Conservation (phyloP, 2,329 filamentous ascomycete genomes). For the Fusarium sp. region DNA sequence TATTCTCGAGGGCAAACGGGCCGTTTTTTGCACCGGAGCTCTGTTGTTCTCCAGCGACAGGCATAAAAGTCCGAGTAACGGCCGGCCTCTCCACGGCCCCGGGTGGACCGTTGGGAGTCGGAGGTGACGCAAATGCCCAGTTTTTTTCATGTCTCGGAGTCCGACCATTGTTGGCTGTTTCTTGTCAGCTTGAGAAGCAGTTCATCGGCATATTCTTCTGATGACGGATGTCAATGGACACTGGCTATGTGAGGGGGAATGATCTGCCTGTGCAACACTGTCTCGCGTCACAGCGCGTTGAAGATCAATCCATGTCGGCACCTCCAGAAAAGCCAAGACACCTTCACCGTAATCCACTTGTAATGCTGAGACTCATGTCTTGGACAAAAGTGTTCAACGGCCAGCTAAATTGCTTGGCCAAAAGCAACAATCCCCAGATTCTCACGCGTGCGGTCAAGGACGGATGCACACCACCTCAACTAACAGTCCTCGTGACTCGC, state of each 20-base stretch:
- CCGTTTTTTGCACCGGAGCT: constrained; percentile 32
- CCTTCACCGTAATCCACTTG: background rate
- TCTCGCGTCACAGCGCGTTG: constrained; percentile 12
- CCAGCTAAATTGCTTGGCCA: background rate
- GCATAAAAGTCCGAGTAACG: constrained; percentile 45
- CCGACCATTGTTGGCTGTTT: background rate
- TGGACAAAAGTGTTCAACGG: background rate
- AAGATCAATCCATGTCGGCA: constrained; percentile 5
- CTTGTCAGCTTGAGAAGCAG: background rate
- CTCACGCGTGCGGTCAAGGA: background rate
- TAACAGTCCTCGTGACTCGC: background rate
- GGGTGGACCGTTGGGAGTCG: constrained; percentile 27
- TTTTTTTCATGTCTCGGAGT: constrained; percentile 2
- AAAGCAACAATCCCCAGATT: constrained; percentile 9
- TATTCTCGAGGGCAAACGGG: constrained; percentile 27
- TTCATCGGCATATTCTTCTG: background rate
- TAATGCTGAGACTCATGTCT: constrained; percentile 7
- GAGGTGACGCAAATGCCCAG: constrained; percentile 32
- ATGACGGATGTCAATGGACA: background rate
- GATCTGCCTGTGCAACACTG: background rate
- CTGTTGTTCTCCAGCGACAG: constrained; percentile 35
- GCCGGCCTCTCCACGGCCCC: constrained; percentile 39
- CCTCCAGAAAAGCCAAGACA: constrained; percentile 1
- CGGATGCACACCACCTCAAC: background rate
- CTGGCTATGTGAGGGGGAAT: background rate